Evolutionary conservation across 495 filamentous ascomycete species (phyloP).

Genomic region (Aspergillus indologenus): DNA sequence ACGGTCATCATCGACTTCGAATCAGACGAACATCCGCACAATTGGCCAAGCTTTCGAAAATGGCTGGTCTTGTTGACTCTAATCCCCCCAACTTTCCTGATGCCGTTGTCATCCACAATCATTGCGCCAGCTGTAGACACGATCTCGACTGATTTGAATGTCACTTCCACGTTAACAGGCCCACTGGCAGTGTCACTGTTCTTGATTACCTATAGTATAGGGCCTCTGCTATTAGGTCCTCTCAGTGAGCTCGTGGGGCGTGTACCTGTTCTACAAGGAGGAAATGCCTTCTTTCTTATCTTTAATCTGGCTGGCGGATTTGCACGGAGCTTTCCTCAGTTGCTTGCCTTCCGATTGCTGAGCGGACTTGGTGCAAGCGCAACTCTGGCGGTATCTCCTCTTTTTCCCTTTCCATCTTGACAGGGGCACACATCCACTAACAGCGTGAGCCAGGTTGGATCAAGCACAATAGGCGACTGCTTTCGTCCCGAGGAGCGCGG

Average conservation of each 20-base stretch:
- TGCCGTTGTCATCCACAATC: slow-evolving; percentile 2
- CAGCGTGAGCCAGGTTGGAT: background rate
- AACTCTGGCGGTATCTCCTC: background rate
- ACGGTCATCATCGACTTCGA: slow-evolving; percentile 1
- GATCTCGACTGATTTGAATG: background rate
- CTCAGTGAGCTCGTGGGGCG: slow-evolving; percentile 1
- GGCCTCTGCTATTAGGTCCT: background rate
- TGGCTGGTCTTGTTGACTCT: background rate
- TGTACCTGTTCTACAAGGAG: background rate
- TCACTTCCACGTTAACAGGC: slow-evolving; percentile 1
- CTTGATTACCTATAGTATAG: slow-evolving; percentile 1
- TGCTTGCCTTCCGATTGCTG: slow-evolving; percentile 1
- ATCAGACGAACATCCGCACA: background rate
- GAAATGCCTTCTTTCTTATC: background rate
- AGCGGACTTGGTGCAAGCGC: slow-evolving; percentile 1
- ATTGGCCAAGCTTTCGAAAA: background rate
- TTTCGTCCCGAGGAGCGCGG: background rate
- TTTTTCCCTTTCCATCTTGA: background rate
- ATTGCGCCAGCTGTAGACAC: background rate
- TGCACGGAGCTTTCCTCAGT: background rate
- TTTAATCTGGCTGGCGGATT: slow-evolving; percentile 1
- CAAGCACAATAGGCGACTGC: slow-evolving; percentile 3
- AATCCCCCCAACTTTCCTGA: background rate
- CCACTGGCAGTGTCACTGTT: slow-evolving; percentile 1
- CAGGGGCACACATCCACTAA: background rate